These are phyloP conservation scores for Sphaceloma murrayae DNA, from an alignment of 2,329 filamentous ascomycete species.

Conservation along the genomic window DNA sequence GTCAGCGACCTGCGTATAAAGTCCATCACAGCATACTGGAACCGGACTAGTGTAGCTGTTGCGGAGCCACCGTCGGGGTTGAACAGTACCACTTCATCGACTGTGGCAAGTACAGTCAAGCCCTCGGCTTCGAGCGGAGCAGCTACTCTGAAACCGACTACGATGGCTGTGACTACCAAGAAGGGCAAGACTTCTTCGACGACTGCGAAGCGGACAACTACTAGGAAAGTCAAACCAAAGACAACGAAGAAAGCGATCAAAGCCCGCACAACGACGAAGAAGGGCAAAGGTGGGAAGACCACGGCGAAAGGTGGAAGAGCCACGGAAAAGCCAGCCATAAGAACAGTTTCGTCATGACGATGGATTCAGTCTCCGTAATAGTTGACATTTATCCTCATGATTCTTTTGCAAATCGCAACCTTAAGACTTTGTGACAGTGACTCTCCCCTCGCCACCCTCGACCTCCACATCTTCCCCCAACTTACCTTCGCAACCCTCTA, in stretches of 20 bases:
- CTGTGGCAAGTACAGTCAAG: neutral
- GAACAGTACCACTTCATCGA: neutral
- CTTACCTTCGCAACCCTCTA: slow-evolving; percentile 7
- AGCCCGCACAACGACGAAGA: too few relatives aligned
- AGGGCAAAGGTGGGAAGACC: too few relatives aligned
- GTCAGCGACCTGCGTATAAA: slow-evolving; percentile 57
- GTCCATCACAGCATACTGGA: slow-evolving; percentile 73
- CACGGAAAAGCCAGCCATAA: neutral
- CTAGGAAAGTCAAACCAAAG: too few relatives aligned
- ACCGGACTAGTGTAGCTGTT: slow-evolving; percentile 30
- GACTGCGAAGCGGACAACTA: neutral
- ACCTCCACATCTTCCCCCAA: neutral
- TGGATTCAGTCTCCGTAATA: too few relatives aligned
- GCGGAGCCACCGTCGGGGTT: neutral
- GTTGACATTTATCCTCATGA: neutral
- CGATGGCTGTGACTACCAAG: neutral
- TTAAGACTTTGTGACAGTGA: neutral
- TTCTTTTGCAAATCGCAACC: neutral
- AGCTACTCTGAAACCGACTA: neutral
- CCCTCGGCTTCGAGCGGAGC: too few relatives aligned
- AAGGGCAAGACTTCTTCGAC: neutral
- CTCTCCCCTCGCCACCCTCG: slow-evolving; percentile 2
- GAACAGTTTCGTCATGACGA: neutral
- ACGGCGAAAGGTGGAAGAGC: too few relatives aligned
- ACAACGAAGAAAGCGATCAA: neutral